These are phyloP conservation scores for Oenanthe javanica DNA, from an alignment of 140 eudicot genomes.

Conservation along the genomic window DNA sequence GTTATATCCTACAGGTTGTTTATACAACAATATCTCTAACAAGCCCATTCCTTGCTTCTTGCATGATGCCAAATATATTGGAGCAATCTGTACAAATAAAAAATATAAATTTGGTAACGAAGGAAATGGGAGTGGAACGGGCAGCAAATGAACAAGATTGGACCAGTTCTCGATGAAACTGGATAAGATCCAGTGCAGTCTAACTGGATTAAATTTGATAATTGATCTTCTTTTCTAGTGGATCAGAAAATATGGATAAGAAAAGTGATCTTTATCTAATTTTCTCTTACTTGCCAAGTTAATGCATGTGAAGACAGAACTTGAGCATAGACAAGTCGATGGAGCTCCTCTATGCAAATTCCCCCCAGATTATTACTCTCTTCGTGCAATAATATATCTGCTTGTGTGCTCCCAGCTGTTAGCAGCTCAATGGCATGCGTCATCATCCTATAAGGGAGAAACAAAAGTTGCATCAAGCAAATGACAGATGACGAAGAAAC, in stretches of 20 bases:
- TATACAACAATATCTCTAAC: constrained; percentile 79
- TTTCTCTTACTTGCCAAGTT: constrained; percentile 88
- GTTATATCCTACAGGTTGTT: constrained; percentile 76
- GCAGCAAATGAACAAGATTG: background rate
- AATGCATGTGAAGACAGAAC: constrained; percentile 81
- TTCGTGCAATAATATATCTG: constrained; percentile 69
- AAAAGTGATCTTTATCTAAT: background rate
- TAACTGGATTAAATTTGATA: background rate
- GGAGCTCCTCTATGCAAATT: constrained; percentile 88
- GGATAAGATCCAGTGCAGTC: background rate
- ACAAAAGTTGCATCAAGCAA: constrained; percentile 1
- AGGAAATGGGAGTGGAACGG: background rate
- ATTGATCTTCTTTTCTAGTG: background rate
- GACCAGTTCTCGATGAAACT: background rate
- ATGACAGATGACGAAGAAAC: constrained; percentile 5
- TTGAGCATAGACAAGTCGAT: constrained; percentile 93
- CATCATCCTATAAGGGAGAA: constrained; percentile 63
- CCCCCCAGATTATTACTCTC: constrained; percentile 71
- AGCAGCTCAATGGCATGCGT: constrained; percentile 88
- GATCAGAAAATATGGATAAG: background rate
- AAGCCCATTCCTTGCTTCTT: constrained; percentile 77
- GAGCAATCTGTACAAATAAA: constrained; percentile 63
- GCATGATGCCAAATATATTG: constrained; percentile 83
- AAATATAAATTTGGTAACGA: background rate
- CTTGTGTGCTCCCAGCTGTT: constrained; percentile 76